These are phyloP conservation scores for Chlorokybus atmophyticus DNA, from an alignment of 139 green algal genomes.

Conservation along the genomic window DNA sequence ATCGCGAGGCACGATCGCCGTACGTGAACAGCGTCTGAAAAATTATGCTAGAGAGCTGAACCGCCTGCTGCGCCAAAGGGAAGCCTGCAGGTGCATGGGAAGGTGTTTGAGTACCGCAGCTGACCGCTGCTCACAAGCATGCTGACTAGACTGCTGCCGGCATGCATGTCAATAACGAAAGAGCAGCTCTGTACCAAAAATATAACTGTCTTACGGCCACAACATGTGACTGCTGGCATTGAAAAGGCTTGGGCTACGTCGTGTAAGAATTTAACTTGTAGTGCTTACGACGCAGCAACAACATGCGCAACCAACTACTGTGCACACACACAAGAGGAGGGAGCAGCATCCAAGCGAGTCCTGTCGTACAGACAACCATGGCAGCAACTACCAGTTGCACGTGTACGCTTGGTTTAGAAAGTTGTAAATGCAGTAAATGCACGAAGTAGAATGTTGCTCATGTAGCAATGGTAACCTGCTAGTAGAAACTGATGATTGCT, in stretches of 20 bases:
- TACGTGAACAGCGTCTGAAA: slow-evolving; percentile 20
- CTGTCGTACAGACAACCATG: no score
- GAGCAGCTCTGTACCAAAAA: not conserved
- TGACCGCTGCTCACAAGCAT: not conserved
- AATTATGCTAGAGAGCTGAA: slow-evolving; percentile 6
- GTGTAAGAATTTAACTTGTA: no score
- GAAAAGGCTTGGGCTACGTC: no score
- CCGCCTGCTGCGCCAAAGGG: slow-evolving; percentile 3
- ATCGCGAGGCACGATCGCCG: slow-evolving; percentile 8
- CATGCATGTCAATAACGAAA: not conserved
- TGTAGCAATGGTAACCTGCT: no score
- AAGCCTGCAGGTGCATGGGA: not conserved
- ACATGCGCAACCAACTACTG: no score
- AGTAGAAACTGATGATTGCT: no score
- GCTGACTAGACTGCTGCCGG: not conserved
- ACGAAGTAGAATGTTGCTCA: not conserved
- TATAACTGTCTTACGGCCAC: not conserved
- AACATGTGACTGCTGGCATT: not conserved
- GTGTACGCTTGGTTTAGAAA: no score
- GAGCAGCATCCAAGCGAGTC: no score
- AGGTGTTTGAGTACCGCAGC: not conserved
- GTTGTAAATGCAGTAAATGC: no score
- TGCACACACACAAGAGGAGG: no score
- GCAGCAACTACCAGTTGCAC: no score
- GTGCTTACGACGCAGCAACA: no score